Conservation (phyloP, 1,139 yeast species). For the Wickerhamomyces sp. region DNA sequence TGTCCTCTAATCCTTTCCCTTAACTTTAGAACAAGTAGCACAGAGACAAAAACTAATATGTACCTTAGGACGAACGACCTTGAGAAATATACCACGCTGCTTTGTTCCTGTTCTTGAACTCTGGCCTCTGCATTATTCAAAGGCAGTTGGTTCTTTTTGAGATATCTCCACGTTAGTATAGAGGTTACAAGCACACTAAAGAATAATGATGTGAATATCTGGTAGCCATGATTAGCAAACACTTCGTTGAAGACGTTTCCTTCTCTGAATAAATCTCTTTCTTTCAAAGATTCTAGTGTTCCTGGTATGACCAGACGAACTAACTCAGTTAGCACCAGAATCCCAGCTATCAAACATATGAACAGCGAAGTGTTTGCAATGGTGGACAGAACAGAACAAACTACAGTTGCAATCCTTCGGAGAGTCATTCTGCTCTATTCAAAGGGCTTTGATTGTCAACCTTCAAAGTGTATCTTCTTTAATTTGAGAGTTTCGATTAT, state of each 20-base stretch:
- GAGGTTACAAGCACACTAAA: background rate
- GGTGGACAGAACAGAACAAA: background rate
- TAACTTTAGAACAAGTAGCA: constrained; percentile 64
- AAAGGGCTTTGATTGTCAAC: too few relatives aligned
- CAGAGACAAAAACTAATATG: constrained; percentile 18
- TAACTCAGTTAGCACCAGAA: background rate
- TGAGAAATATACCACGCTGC: background rate
- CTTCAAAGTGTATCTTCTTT: background rate
- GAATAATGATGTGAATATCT: background rate
- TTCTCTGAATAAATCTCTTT: background rate
- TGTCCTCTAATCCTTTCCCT: constrained; percentile 71
- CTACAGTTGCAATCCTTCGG: background rate
- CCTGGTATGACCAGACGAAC: background rate
- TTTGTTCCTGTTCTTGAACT: background rate
- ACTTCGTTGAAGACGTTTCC: background rate
- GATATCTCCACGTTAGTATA: background rate
- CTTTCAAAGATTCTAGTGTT: background rate
- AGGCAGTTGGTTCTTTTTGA: background rate
- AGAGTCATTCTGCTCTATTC: too few relatives aligned
- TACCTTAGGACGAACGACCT: background rate
- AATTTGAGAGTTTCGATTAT: background rate
- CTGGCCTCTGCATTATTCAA: background rate
- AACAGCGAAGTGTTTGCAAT: background rate
- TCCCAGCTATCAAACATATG: background rate
- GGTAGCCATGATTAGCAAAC: background rate